A percentile compares a stretch with the other conserved stretches of the same genome.
Conservation (phyloP, 495 filamentous ascomycete species). For the Venustampulla echinocandica region DNA sequence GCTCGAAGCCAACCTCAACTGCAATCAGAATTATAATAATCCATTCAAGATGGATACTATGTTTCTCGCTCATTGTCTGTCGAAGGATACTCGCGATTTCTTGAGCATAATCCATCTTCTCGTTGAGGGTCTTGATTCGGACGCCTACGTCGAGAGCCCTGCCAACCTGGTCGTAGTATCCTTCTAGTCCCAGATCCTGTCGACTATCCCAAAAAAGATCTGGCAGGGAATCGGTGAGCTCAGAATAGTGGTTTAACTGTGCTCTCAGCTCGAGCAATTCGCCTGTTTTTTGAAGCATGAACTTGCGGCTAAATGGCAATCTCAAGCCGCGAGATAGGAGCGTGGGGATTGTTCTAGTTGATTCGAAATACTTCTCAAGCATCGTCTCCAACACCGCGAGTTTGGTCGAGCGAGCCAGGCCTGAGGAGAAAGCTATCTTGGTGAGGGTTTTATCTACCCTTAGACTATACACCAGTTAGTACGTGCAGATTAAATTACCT, state of each 20-base stretch:
- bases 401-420: conserved; percentile 91
- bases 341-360: conserved; percentile 70
- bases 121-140: conserved; percentile 84
- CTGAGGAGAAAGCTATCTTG: conserved; percentile 94
- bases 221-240: conserved; percentile 88
- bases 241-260: conserved; percentile 92
- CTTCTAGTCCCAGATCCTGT: conserved; percentile 73
- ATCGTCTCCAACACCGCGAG: conserved; percentile 84
- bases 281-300: conserved; percentile 88
- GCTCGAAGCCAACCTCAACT: conserved; percentile 63
- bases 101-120: conserved; percentile 95
- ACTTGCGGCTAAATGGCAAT: conserved; percentile 61
- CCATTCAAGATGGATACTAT: conserved; percentile 85
- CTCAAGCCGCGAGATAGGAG: conserved; percentile 55
- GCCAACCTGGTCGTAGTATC: conserved; percentile 90
- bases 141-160: conserved; percentile 86
- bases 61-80: conserved; percentile 81
- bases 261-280: conserved; percentile 85
- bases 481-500: background rate
- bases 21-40: conserved; percentile 92
- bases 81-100: conserved; percentile 88
- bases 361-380: conserved; percentile 75
- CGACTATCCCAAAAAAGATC: conserved; percentile 95
- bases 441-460: conserved; percentile 71
- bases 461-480: conserved; percentile 18